Conservation (phyloP, 805 yeast genomes). For the Kluyveromyces dobzhanskii region DNA sequence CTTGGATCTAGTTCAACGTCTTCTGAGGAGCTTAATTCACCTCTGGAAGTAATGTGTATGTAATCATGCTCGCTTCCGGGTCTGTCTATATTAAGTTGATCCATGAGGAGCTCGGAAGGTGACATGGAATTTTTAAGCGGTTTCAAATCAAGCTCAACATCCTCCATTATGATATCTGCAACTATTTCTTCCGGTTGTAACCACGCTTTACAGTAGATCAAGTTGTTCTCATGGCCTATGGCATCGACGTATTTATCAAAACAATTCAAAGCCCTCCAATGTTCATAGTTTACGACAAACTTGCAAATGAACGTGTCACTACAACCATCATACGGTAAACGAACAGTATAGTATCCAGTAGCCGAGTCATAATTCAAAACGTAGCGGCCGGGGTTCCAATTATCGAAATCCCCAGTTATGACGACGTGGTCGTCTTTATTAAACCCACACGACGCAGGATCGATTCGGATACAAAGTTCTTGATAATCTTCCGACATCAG, state of each 20-base stretch:
- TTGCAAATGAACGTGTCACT: constrained; percentile 3
- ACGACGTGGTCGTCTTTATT: constrained; percentile 13
- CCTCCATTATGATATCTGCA: constrained; percentile 4
- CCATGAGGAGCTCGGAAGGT: background rate
- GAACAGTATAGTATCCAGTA: constrained; percentile 12
- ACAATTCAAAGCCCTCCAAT: constrained; percentile 21
- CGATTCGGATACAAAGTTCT: constrained; percentile 3
- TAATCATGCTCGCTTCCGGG: constrained; percentile 12
- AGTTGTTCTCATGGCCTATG: constrained; percentile 16
- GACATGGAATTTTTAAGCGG: constrained; percentile 1
- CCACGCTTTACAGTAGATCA: constrained; percentile 3
- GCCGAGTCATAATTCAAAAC: constrained; percentile 10
- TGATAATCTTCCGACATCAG: constrained; percentile 1
- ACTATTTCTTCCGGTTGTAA: constrained; percentile 2
- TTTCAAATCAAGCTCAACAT: constrained; percentile 2
- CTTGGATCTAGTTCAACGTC: constrained; percentile 12
- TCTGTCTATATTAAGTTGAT: background rate
- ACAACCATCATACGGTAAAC: constrained; percentile 10
- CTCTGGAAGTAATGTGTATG: constrained; percentile 23
- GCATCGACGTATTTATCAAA: constrained; percentile 19
- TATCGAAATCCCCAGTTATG: constrained; percentile 25
- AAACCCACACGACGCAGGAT: constrained; percentile 1
- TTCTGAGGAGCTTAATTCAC: constrained; percentile 25
- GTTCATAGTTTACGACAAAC: constrained; percentile 18
- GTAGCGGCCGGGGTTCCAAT: constrained; percentile 19